Conservation (phyloP, 495 filamentous ascomycete species). For the Penicillium ochrochloron region DNA sequence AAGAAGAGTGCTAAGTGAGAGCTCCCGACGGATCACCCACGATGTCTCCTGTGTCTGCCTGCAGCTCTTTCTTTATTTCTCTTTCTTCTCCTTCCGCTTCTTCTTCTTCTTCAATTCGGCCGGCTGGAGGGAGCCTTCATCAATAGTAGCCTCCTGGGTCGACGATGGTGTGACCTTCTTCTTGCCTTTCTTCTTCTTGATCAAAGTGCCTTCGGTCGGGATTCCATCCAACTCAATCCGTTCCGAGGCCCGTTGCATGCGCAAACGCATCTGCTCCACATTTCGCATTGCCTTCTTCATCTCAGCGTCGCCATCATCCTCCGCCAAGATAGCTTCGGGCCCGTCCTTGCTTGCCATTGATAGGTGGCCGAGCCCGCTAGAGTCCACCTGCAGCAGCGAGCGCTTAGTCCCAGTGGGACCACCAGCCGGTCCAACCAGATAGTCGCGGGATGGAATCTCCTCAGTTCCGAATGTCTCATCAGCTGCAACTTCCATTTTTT, state of each 20-base stretch:
- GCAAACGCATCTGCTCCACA: constrained; percentile 79
- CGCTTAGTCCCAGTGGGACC: constrained; percentile 51
- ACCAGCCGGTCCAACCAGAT: constrained; percentile 6
- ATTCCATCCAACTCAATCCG: constrained; percentile 73
- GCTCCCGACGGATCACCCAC: background rate
- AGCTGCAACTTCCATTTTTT: constrained; percentile 61
- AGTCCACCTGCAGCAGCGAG: constrained; percentile 79
- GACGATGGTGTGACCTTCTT: constrained; percentile 30
- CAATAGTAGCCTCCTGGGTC: constrained; percentile 9
- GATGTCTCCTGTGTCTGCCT: background rate
- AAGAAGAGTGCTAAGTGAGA: background rate
- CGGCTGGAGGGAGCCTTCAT: background rate
- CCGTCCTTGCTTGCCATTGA: constrained; percentile 55
- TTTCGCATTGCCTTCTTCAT: constrained; percentile 84
- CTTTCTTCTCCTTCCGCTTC: constrained; percentile 22
- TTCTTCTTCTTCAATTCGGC: constrained; percentile 19
- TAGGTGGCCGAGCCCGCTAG: constrained; percentile 71
- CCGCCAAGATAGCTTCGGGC: constrained; percentile 11
- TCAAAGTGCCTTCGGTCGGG: constrained; percentile 70
- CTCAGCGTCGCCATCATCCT: constrained; percentile 69
- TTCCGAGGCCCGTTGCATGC: constrained; percentile 92
- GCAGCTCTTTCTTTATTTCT: background rate
- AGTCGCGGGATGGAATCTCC: constrained; percentile 37
- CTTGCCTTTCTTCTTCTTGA: constrained; percentile 79
- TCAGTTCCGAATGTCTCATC: constrained; percentile 58